Conservation (phyloP, 768 basidiomycete species). For the Pleurotus tuoliensis region DNA sequence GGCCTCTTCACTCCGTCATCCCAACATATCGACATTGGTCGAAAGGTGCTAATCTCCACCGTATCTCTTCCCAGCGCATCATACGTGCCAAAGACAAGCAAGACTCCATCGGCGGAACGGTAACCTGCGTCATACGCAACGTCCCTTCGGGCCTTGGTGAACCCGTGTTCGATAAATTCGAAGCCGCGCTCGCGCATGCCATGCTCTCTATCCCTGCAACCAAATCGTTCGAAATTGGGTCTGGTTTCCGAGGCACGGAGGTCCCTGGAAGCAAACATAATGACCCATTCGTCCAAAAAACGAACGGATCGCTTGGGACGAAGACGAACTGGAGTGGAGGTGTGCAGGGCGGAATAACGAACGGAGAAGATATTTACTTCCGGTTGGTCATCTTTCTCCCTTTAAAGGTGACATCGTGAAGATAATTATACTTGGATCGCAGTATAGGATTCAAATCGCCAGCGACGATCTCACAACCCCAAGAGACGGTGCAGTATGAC, state of each 20-base stretch:
- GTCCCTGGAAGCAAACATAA: slow-evolving; percentile 93
- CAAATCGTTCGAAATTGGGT: slow-evolving; percentile 97
- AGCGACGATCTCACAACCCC: slow-evolving; percentile 92
- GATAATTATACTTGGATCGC: background rate
- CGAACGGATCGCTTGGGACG: slow-evolving; percentile 76
- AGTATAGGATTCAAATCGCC: slow-evolving; percentile 98
- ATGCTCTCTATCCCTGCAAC: slow-evolving; percentile 99
- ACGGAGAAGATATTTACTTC: slow-evolving; percentile 97
- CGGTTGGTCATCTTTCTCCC: slow-evolving; percentile 44
- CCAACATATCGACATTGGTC: background rate
- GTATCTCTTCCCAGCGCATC: slow-evolving; percentile 61
- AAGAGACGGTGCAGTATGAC: slow-evolving; percentile 89
- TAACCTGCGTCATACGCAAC: slow-evolving; percentile 93
- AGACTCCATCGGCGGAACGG: slow-evolving; percentile 97
- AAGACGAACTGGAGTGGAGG: slow-evolving; percentile 95
- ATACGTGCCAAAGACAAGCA: slow-evolving; percentile 84
- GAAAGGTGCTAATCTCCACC: background rate
- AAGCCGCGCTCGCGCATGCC: slow-evolving; percentile 91
- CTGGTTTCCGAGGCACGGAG: slow-evolving; percentile 92
- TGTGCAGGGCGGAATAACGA: slow-evolving; percentile 95
- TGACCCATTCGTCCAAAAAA: slow-evolving; percentile 70
- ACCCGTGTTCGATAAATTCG: slow-evolving; percentile 98
- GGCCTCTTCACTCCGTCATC: background rate
- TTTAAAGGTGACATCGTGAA: too few relatives aligned
- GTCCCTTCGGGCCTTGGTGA: slow-evolving; percentile 92